Conservation (phyloP, 2,329 filamentous ascomycete species). For the Colletotrichum cuscutae region DNA sequence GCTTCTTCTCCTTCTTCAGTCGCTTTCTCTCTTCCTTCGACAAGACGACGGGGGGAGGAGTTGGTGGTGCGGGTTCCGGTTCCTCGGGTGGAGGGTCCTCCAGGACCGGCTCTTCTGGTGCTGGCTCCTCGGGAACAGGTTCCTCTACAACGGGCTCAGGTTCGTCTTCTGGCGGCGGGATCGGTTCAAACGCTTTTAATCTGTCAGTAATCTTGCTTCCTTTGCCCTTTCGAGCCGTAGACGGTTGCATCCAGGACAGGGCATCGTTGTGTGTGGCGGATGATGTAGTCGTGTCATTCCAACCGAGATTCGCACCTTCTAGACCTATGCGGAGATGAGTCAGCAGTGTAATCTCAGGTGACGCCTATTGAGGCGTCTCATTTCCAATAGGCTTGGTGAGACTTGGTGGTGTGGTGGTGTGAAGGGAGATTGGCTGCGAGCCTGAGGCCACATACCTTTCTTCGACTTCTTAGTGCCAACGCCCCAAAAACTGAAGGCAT, state of each 20-base stretch:
- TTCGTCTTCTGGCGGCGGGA: conserved; percentile 45
- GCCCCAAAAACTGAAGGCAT: conserved; percentile 69
- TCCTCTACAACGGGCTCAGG: conserved; percentile 34
- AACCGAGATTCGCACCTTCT: conserved; percentile 53
- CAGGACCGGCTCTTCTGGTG: conserved; percentile 24
- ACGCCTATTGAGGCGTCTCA: conserved; percentile 34
- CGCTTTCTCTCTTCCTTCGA: conserved; percentile 52
- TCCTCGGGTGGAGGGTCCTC: conserved; percentile 48
- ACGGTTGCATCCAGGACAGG: conserved; percentile 51
- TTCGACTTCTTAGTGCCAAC: conserved; percentile 54
- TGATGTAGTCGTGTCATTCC: conserved; percentile 53
- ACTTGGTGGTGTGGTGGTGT: conserved; percentile 31
- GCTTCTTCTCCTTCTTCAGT: conserved; percentile 53
- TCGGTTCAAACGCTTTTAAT: conserved; percentile 65
- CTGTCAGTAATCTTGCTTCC: conserved; percentile 66
- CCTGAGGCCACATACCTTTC: conserved; percentile 51
- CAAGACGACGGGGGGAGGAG: conserved; percentile 40
- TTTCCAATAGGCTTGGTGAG: conserved; percentile 19
- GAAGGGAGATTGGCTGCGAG: conserved; percentile 34
- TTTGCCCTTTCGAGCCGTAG: conserved; percentile 56
- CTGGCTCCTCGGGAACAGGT: conserved; percentile 18
- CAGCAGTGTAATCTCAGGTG: conserved; percentile 60
- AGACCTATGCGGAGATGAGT: conserved; percentile 55
- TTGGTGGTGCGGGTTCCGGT: conserved; percentile 52
- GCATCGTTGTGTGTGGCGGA: conserved; percentile 46